Evolutionary conservation across 495 filamentous ascomycete species (phyloP).

Genomic region (Patellaria atrata): DNA sequence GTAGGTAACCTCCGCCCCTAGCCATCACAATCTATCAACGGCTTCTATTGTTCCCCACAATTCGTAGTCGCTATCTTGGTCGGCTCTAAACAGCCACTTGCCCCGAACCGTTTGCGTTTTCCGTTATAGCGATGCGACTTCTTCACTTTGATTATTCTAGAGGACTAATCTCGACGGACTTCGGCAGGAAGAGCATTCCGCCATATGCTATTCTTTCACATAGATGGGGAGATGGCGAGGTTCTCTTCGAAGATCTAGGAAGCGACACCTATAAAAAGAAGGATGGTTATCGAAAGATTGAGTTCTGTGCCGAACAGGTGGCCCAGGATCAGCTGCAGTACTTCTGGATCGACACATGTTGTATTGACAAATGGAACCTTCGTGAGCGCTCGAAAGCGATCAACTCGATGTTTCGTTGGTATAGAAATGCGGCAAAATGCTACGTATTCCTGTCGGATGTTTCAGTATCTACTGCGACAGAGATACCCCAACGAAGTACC

Average conservation of each 20-base stretch:
- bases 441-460: slow-evolving; percentile 13
- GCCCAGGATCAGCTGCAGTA: slow-evolving; percentile 4
- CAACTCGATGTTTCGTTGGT: slow-evolving; percentile 16
- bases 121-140: slow-evolving; percentile 5
- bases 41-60: no score
- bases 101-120: slow-evolving; percentile 3
- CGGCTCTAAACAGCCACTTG: slow-evolving; percentile 1
- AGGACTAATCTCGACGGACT: slow-evolving; percentile 4
- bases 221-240: slow-evolving; percentile 9
- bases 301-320: slow-evolving; percentile 1
- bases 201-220: slow-evolving; percentile 19
- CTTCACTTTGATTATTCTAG: slow-evolving; percentile 1
- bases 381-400: slow-evolving; percentile 11
- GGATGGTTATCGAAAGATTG: slow-evolving; percentile 9
- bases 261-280: background rate
- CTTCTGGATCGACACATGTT: slow-evolving; percentile 17
- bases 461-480: no score
- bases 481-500: background rate
- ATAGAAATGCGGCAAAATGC: slow-evolving; percentile 8
- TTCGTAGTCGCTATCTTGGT: no score
- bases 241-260: slow-evolving; percentile 8
- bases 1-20: no score
- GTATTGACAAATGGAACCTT: slow-evolving; percentile 10
- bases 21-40: no score
- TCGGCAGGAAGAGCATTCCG: slow-evolving; percentile 4